Base-by-base conservation (phyloP, 2,329 filamentous ascomycete species). In the Xylaria sp. region DNA sequence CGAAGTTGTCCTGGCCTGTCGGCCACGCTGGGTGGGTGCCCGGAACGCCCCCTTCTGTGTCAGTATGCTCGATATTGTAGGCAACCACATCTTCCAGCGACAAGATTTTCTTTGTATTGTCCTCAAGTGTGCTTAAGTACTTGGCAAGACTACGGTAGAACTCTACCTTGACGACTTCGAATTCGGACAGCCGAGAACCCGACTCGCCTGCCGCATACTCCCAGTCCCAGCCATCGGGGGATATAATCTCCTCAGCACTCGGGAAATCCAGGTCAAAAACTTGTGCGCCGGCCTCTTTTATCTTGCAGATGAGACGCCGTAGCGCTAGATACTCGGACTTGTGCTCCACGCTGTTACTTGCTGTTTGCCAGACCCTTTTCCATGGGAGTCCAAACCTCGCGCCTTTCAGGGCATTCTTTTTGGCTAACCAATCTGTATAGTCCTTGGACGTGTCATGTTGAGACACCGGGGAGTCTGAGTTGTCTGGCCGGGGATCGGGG, bases 141-240 rank as follows among this genome's bases (percentile, higher is more conserved):
- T 9, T 41, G 5, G 9, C 2, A 28, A 65, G 62, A 36, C 46
- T 65, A 2, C 36, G 43, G 36, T 63, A 63, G 15, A 63, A 63
- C 25, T 63, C 60, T 36, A 63, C 39, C 39, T 63, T 63, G 12
- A 63, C 60, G 5, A 63, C 51, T 56, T 63, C 51, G 25, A 63
- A 63, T 55, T 63, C 60, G 23, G 60, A 63, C 23, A 63, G 25
- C 41, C 18, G 60, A 36, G 60, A 63, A 10, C 51, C 60, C 7
- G 36, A 36, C 18, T 55, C 25, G 39, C 60, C 60, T 9, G 60
- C 60, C 25, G 60, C 62, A 9, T 65, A 59, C 31, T 23, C 31
- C 62, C 62, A 65, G 46, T 65, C 46, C 62, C 62, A 65, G 46
- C 62, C 62, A 6, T 59, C 15, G 33, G 46, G 52, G 20, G 54